Base-by-base conservation (phyloP, 2,329 filamentous ascomycete genomes). In the Epichloe baconii region DNA sequence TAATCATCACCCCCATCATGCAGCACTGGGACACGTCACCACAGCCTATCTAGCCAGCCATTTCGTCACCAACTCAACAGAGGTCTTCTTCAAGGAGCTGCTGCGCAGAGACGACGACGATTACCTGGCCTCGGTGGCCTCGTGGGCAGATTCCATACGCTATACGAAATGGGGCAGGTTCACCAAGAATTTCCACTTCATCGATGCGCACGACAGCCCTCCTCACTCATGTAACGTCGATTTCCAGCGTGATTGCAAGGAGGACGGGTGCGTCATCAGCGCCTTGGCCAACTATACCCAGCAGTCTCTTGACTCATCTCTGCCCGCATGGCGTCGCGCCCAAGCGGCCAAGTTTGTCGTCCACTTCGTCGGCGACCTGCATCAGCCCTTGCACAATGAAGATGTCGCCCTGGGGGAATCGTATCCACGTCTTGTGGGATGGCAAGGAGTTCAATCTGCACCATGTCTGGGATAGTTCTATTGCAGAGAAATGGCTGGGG, bases 381-480 rank as follows among this genome's bases (percentile, higher is more conserved):
- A 86, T 64, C 80, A 85, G 67, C 82, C 82, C 34, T 69, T 85
- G 52, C 82, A 85, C 63, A 77, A 77, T 50, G 82, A 85, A 65
- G 73, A 82, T 51, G 75, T 83, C 6, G 71, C 74, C 2, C 68
- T 74, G 21, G 85, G 85, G 85, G 0, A 89, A 88, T 57, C 75
- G 76, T 11, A 84, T 88, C 57, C 64, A 71, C 14, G 84, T 88
- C 1, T 69, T 67, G 15, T 88, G 82, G 67, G 71, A 80, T 26
- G 74, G 73, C 3, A 63, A 66, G 34, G 64, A 70, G 31, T 73
- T 77, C 51, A 88, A 88, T 61, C 72, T 88, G 42, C 85, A 88
- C 61, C 75, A 83, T 52, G 78, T 87, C 15, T 88, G 85, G 85
- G 85, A 88, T 61, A 79, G 76, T 49, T 78, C 76, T 57, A 87